Evolutionary conservation across 1,284 basidiomycete genomes (phyloP), one percentile per base, ranked within the genome.

Genomic region (Grifola frondosa): DNA sequence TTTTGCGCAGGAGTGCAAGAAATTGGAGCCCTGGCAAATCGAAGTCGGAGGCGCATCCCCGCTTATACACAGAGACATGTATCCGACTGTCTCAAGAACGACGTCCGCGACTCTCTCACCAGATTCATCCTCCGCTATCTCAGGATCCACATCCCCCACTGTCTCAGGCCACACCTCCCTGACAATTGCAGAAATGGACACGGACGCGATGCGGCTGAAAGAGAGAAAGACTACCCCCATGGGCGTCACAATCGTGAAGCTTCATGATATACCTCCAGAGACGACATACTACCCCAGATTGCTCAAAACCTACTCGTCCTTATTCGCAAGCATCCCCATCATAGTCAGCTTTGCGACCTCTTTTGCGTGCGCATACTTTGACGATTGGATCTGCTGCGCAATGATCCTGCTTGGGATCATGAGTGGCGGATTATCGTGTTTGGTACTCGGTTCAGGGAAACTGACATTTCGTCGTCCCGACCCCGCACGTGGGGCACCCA

Each of bases 241-340:
- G 12, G 38, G 32, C 34, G 48, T 50, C 19, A 53, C 51, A 25
- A 37, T 53, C 24, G 48, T 37, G 30, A 24, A 46, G 7, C 44
- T 50, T 13, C 33, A 19, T 12, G 37, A 46, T 28, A 13, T 25
- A 13, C 51, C 51, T 3, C 2, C 15, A 0, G 6, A 2, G 12
- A 22, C 8, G 32, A 40, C n/a, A 35, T 30, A 42, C 10, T 30
- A 48, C 22, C 52, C 52, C 8, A 36, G 44, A 5, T 41, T 54
- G 17, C 29, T 41, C 37, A 41, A 42, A 48, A 33, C 40, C 46
- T 6, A 50, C 46, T 12, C 36, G 43, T 25, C 40, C 41, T 12
- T n/a, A n/a, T 42, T 54, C 16, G 52, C 52, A 6, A 36, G 42
- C 13, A 37, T 54, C 21, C 52, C 52, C 30, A 51, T 54, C 21